phyloP scores from a whole-genome alignment of 345 rosid species.

The Euclidium syriacum region DNA sequence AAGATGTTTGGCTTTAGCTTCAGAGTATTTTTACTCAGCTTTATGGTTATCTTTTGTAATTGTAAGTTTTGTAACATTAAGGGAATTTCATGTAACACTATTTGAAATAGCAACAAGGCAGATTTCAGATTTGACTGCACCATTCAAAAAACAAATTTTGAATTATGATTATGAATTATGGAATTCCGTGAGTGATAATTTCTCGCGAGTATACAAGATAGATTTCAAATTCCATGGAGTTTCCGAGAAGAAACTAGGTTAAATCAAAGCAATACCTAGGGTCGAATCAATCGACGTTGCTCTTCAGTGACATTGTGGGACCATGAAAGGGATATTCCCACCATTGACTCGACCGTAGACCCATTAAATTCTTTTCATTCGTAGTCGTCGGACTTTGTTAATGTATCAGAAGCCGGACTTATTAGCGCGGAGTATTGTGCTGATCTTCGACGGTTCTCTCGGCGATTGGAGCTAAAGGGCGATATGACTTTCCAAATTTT shows the following conservation, averaged over 20 bases:
- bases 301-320: constrained; percentile 11
- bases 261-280: background rate
- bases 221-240: background rate
- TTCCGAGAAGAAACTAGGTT: background rate
- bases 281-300: background rate
- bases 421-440: too few relatives aligned
- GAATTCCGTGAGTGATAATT: background rate
- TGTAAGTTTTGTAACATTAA: constrained; percentile 15
- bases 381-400: too few relatives aligned
- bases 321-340: constrained; percentile 7
- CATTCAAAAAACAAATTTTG: background rate
- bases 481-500: too few relatives aligned
- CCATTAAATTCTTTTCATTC: too few relatives aligned
- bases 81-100: background rate
- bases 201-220: background rate
- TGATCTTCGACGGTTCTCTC: too few relatives aligned
- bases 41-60: background rate
- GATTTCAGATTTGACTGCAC: background rate
- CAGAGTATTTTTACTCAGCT: background rate
- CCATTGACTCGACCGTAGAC: background rate
- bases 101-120: background rate
- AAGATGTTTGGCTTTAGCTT: background rate
- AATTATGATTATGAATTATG: constrained; percentile 2
- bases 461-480: too few relatives aligned
- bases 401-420: too few relatives aligned